These are phyloP conservation scores for Monosporascus sp. DNA, from an alignment of 2,329 filamentous ascomycete genomes.

Conservation along the genomic window DNA sequence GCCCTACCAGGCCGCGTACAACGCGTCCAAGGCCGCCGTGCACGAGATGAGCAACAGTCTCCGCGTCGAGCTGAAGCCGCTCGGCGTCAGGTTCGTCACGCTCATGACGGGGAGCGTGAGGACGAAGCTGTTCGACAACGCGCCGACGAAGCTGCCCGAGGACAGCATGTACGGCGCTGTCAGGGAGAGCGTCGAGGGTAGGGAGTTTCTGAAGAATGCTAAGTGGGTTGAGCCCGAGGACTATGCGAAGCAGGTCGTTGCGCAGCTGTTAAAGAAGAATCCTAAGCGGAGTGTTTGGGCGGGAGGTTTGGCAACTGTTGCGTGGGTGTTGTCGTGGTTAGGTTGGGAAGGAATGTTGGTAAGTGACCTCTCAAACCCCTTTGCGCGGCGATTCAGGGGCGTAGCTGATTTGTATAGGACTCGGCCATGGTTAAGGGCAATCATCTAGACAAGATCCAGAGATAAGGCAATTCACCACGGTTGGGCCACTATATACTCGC, in stretches of 20 bases:
- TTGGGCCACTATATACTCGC: no score
- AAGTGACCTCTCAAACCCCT: constrained; percentile 6
- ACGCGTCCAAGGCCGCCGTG: constrained; percentile 25
- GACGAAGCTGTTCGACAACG: constrained; percentile 22
- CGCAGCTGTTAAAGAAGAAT: constrained; percentile 18
- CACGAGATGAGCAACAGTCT: constrained; percentile 17
- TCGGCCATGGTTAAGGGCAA: constrained; percentile 13
- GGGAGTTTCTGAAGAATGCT: constrained; percentile 19
- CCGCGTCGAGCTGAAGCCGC: constrained; percentile 25
- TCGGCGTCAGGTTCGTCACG: constrained; percentile 26
- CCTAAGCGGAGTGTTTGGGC: constrained; percentile 23
- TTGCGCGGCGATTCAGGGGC: not conserved
- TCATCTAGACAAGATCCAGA: constrained; percentile 11
- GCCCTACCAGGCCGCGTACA: constrained; percentile 25
- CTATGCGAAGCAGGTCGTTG: constrained; percentile 23
- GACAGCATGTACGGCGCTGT: constrained; percentile 21
- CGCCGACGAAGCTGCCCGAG: constrained; percentile 19
- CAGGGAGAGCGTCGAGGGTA: constrained; percentile 17
- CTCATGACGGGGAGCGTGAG: constrained; percentile 24
- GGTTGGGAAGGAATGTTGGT: constrained; percentile 27
- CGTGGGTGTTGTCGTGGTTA: constrained; percentile 22
- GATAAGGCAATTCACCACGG: not conserved
- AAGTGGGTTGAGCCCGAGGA: constrained; percentile 18
- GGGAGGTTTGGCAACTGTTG: constrained; percentile 19
- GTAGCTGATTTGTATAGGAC: constrained; percentile 13